A percentile compares a stretch with the other conserved stretches of the same genome.
Evolutionary conservation across 208 protist species (phyloP).

Genomic region (Trypanosoma lewisi): DNA sequence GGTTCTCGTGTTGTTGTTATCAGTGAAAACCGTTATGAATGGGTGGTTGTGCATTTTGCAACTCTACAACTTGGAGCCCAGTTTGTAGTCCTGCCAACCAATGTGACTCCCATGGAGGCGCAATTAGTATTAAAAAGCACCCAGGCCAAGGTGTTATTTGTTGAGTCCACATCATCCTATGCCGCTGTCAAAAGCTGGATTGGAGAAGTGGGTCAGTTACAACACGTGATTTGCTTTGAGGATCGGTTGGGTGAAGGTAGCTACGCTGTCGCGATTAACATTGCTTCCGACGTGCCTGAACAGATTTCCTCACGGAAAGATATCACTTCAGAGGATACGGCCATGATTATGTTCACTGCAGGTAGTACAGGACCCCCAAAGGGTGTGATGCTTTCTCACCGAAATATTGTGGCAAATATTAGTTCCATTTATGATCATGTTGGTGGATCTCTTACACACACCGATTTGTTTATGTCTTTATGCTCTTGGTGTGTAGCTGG

Average conservation of each 20-base stretch:
- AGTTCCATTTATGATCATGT: conserved; percentile 81
- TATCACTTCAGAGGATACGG: conserved; percentile 83
- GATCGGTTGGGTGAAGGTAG: conserved; percentile 79
- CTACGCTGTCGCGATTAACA: conserved; percentile 84
- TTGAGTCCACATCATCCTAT: conserved; percentile 80
- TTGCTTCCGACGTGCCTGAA: conserved; percentile 75
- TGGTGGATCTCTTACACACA: conserved; percentile 81
- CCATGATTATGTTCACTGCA: conserved; percentile 89
- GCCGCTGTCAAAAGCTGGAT: conserved; percentile 77
- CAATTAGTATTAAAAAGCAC: conserved; percentile 83
- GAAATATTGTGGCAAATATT: conserved; percentile 89
- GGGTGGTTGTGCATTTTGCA: conserved; percentile 88
- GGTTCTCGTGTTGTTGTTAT: conserved; percentile 85
- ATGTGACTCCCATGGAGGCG: conserved; percentile 85
- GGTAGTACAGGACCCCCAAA: conserved; percentile 93
- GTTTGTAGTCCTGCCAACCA: conserved; percentile 88
- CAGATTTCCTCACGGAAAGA: conserved; percentile 61
- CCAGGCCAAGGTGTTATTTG: conserved; percentile 82
- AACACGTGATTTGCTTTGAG: conserved; percentile 89
- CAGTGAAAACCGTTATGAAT: conserved; percentile 91
- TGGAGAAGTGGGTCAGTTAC: conserved; percentile 70
- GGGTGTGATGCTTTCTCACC: conserved; percentile 94
- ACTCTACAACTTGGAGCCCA: conserved; percentile 86
- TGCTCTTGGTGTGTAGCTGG: conserved; percentile 91
- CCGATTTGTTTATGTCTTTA: conserved; percentile 90